Conservation (phyloP, 2,329 filamentous ascomycete genomes). For the Colletotrichum nymphaeae region DNA sequence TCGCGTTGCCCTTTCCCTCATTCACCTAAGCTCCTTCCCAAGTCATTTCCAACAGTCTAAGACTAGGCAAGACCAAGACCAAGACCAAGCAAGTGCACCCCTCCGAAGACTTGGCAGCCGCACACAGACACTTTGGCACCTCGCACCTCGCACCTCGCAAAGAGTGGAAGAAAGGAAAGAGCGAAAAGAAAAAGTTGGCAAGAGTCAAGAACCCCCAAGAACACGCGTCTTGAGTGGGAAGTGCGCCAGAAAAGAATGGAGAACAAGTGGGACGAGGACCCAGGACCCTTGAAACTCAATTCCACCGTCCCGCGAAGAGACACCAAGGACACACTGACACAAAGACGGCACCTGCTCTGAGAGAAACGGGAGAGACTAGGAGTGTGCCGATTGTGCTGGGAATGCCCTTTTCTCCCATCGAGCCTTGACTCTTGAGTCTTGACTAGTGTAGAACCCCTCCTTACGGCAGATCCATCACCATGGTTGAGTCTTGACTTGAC, state of each 20-base stretch:
- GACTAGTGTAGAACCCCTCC: background rate
- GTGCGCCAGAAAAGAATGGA: constrained; percentile 9
- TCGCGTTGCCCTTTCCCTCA: background rate
- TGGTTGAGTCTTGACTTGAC: background rate
- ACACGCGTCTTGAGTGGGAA: constrained; percentile 25
- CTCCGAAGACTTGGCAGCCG: background rate
- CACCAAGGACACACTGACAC: background rate
- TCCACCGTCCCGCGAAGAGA: constrained; percentile 4
- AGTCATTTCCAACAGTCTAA: too few species aligned
- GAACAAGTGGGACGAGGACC: constrained; percentile 28
- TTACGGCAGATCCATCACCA: background rate
- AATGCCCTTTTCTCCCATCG: background rate
- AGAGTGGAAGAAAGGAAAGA: background rate
- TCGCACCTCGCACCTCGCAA: background rate
- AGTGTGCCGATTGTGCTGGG: background rate
- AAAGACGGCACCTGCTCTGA: background rate
- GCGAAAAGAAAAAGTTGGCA: constrained; percentile 17
- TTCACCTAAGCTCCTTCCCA: background rate
- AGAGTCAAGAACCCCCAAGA: constrained; percentile 31
- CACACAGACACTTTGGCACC: background rate
- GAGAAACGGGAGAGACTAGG: background rate
- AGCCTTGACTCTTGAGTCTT: background rate
- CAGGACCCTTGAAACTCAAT: constrained; percentile 36
- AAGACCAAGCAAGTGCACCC: background rate
- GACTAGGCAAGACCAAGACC: too few species aligned